Percentiles rank a stretch among this genome's conserved stretches.
These are phyloP conservation scores for Haematococcus sp. DNA, from an alignment of 139 green algal species.

Conservation along the genomic window DNA sequence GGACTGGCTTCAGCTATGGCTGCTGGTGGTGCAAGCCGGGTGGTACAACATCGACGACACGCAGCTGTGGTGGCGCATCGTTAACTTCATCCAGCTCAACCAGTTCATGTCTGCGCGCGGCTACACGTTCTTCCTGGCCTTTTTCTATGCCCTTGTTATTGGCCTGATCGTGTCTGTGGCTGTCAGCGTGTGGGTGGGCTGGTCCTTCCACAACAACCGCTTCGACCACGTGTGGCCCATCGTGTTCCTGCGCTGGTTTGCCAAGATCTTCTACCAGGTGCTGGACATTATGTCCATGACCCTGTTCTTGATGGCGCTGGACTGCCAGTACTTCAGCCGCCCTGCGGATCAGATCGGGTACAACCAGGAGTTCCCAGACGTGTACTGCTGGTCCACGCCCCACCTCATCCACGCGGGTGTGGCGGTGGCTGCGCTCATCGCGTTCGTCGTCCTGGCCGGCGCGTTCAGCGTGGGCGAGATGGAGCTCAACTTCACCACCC, in stretches of 20 bases:
- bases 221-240: slow-evolving; percentile 17
- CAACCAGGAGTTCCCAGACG: slow-evolving; percentile 23
- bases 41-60: neutral
- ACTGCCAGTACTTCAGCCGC: slow-evolving; percentile 31
- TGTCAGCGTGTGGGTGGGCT: neutral
- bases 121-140: slow-evolving; percentile 1
- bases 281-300: slow-evolving; percentile 27
- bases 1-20: neutral
- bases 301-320: slow-evolving; percentile 27
- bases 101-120: slow-evolving; percentile 1
- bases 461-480: slow-evolving; percentile 1
- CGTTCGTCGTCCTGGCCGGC: neutral
- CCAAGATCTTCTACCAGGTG: slow-evolving; percentile 30
- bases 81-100: neutral
- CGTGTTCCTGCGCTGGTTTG: slow-evolving; percentile 26
- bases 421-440: neutral
- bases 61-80: neutral
- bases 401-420: slow-evolving; percentile 9
- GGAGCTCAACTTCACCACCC: neutral
- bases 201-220: neutral
- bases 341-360: neutral
- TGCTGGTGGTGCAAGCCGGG: neutral
- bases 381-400: slow-evolving; percentile 4
- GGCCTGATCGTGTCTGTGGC: neutral
- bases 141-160: neutral